These are phyloP conservation scores for Mediolabrus comicus DNA, from an alignment of 108 stramenopile species.

Conservation along the genomic window DNA sequence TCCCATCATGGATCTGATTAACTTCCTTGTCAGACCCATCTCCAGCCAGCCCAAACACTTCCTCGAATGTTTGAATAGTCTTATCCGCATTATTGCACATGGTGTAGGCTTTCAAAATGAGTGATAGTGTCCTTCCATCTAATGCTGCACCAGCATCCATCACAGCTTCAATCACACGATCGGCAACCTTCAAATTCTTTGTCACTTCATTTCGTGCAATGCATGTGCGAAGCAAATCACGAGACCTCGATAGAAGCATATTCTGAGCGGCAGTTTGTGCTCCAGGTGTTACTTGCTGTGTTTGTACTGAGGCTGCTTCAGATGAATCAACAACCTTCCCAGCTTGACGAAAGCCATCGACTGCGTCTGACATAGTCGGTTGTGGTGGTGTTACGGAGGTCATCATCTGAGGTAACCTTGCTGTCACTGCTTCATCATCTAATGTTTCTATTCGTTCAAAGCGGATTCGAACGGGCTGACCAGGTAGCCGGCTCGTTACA, in stretches of 20 bases:
- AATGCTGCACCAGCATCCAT: constrained; percentile 65
- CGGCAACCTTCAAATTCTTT: constrained; percentile 72
- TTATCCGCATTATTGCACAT: constrained; percentile 58
- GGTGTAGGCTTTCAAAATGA: constrained; percentile 77
- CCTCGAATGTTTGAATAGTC: constrained; percentile 76
- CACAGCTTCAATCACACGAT: constrained; percentile 79
- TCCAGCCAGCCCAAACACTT: constrained; percentile 59
- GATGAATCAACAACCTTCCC: constrained; percentile 8
- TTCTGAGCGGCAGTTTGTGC: constrained; percentile 32
- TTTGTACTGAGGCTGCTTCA: neutral
- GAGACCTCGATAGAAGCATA: constrained; percentile 65
- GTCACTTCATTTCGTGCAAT: constrained; percentile 49
- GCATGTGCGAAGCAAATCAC: constrained; percentile 71
- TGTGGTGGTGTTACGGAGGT: constrained; percentile 11
- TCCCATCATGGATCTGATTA: constrained; percentile 21
- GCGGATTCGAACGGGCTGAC: constrained; percentile 64
- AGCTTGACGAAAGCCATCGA: constrained; percentile 41
- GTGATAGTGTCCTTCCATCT: constrained; percentile 72
- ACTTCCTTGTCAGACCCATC: constrained; percentile 59
- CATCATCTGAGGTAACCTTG: neutral
- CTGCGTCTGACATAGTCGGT: constrained; percentile 35
- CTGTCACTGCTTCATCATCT: constrained; percentile 1
- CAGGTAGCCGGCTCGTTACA: constrained; percentile 75
- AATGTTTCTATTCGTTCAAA: constrained; percentile 59
- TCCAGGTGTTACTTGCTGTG: constrained; percentile 13